These are phyloP conservation scores for Vitis rupestris DNA, from an alignment of 164 flowering plant species.

Conservation along the genomic window DNA sequence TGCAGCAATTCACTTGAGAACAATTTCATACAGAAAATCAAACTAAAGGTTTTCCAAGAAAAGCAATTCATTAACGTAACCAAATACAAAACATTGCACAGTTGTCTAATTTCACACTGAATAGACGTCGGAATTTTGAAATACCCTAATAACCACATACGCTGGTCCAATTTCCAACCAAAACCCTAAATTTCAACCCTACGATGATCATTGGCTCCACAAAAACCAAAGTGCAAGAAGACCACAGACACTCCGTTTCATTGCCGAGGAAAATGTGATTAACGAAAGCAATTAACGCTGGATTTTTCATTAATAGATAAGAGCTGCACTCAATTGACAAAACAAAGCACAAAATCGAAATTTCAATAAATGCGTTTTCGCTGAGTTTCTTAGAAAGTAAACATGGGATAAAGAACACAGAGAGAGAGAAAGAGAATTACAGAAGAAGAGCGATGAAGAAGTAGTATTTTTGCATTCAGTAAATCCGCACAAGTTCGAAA, in stretches of 20 bases:
- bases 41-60: neutral
- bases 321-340: neutral
- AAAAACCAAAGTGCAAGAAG: neutral
- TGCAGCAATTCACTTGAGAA: too few species aligned
- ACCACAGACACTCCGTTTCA: too few species aligned
- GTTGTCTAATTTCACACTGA: neutral
- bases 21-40: too few species aligned
- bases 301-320: too few species aligned
- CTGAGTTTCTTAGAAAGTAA: too few species aligned
- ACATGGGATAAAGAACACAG: neutral
- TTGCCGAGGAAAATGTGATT: too few species aligned
- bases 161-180: neutral
- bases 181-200: neutral
- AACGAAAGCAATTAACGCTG: too few species aligned
- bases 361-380: neutral
- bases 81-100: neutral
- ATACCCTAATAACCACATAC: neutral
- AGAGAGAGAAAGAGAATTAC: constrained; percentile 2
- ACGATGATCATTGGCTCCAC: neutral
- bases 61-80: neutral
- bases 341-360: neutral
- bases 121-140: neutral
- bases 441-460: constrained; percentile 7
- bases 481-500: constrained; percentile 10
- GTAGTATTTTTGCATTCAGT: constrained; percentile 17